Conservation (phyloP, 2,329 filamentous ascomycete genomes). For the Anthostomella pinea region DNA sequence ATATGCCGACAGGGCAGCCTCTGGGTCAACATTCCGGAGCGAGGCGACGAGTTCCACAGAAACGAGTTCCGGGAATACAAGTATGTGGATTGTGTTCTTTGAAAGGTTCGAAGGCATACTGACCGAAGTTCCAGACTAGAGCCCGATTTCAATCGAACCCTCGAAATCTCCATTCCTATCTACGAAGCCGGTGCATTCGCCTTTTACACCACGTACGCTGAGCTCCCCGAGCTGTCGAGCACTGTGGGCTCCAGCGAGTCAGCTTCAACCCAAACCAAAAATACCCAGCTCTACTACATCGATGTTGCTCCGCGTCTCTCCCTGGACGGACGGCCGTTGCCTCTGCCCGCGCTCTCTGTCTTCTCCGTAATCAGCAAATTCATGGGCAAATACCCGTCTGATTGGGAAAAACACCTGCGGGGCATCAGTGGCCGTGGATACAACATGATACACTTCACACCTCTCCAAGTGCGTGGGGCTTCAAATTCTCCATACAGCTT, state of each 20-base stretch:
- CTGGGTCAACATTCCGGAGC: conserved; percentile 91
- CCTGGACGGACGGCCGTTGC: conserved; percentile 70
- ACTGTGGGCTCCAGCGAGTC: conserved; percentile 46
- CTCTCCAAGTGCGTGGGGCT: conserved; percentile 78
- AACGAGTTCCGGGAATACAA: conserved; percentile 83
- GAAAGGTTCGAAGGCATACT: too few species aligned
- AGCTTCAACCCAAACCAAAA: conserved; percentile 52
- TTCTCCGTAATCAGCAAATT: conserved; percentile 97
- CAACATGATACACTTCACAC: conserved; percentile 99
- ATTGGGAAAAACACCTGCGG: conserved; percentile 85
- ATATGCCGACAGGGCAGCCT: conserved; percentile 92
- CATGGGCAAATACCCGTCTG: conserved; percentile 86
- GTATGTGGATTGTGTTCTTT: conserved; percentile 48
- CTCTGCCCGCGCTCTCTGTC: conserved; percentile 82
- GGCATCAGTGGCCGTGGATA: conserved; percentile 91
- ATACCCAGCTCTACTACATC: conserved; percentile 82
- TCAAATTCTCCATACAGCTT: conserved; percentile 98
- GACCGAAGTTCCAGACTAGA: conserved; percentile 58
- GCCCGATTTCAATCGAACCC: conserved; percentile 88
- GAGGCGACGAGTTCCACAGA: conserved; percentile 72
- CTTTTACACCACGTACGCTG: conserved; percentile 90
- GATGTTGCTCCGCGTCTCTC: conserved; percentile 83
- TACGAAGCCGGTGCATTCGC: conserved; percentile 81
- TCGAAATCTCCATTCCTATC: conserved; percentile 87
- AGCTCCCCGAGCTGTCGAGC: conserved; percentile 74